These are phyloP conservation scores for Ophiocordyceps sinensis DNA, from an alignment of 2,329 filamentous ascomycete species.

Conservation along the genomic window DNA sequence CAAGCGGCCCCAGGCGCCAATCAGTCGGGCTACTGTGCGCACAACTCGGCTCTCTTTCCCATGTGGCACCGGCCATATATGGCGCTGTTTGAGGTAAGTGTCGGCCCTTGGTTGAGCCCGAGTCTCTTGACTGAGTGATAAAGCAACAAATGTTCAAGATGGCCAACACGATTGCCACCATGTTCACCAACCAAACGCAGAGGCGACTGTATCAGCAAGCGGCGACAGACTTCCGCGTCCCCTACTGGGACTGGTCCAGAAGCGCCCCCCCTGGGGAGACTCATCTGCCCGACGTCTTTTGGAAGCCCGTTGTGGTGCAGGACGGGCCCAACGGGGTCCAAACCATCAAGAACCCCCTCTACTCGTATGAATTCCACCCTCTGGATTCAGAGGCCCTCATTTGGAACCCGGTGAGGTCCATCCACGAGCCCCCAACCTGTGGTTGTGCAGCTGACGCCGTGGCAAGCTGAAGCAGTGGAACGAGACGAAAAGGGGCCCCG, in stretches of 20 bases:
- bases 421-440: background rate
- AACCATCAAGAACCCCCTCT: constrained; percentile 46
- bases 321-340: constrained; percentile 41
- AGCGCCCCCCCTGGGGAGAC: constrained; percentile 31
- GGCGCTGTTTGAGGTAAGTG: constrained; percentile 38
- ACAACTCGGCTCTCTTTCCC: constrained; percentile 61
- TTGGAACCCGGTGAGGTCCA: constrained; percentile 39
- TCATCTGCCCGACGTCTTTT: constrained; percentile 29
- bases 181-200: constrained; percentile 30
- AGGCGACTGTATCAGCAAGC: constrained; percentile 35
- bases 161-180: constrained; percentile 27
- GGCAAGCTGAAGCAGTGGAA: constrained; percentile 42
- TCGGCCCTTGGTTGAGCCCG: too few species aligned
- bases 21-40: constrained; percentile 59
- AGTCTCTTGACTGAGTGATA: constrained; percentile 4
- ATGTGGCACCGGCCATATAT: constrained; percentile 78
- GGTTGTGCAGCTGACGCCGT: background rate
- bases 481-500: constrained; percentile 43
- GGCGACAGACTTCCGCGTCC: constrained; percentile 36
- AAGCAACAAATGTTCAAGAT: constrained; percentile 23
- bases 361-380: constrained; percentile 44
- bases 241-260: constrained; percentile 46
- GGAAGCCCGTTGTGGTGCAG: constrained; percentile 34
- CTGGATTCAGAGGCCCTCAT: constrained; percentile 43
- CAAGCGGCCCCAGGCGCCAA: constrained; percentile 33